A percentile compares a stretch with the other conserved stretches of the same genome.
These are phyloP conservation scores for Stachybotrys chartarum DNA, from an alignment of 2,329 filamentous ascomycete genomes.

Conservation along the genomic window DNA sequence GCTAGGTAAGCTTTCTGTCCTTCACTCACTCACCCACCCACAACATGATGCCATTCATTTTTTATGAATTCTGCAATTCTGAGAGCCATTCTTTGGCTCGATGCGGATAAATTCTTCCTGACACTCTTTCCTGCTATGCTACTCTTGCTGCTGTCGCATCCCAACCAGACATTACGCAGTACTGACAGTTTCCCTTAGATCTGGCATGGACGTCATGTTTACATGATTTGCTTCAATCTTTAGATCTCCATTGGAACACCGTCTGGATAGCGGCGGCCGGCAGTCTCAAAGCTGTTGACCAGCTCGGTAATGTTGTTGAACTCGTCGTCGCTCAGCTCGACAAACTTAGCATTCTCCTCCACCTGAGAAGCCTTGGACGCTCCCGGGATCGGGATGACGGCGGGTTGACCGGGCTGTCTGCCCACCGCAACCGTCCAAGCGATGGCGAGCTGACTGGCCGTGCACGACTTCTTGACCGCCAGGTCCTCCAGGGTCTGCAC, in stretches of 20 bases:
- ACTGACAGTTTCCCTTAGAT: neutral
- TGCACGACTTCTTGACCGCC: constrained; percentile 53
- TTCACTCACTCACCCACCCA: neutral
- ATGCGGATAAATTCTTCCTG: constrained; percentile 25
- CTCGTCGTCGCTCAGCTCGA: constrained; percentile 43
- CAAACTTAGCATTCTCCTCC: constrained; percentile 49
- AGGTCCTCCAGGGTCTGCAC: constrained; percentile 49
- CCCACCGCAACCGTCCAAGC: constrained; percentile 52
- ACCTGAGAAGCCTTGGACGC: constrained; percentile 50
- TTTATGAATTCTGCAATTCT: constrained; percentile 44
- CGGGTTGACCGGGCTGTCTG: constrained; percentile 42
- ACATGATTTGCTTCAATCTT: neutral
- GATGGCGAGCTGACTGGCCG: constrained; percentile 58
- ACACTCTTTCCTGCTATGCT: constrained; percentile 4
- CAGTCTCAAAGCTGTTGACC: constrained; percentile 38
- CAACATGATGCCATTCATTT: constrained; percentile 29
- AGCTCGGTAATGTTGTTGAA: constrained; percentile 40
- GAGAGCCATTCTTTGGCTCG: constrained; percentile 19
- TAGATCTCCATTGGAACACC: constrained; percentile 28
- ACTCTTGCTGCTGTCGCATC: neutral
- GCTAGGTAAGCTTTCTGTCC: neutral
- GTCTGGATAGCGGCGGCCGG: constrained; percentile 41
- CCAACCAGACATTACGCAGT: neutral
- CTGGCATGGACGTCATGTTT: neutral
- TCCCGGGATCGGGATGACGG: constrained; percentile 60